A percentile compares a stretch with the other conserved stretches of the same genome.
phyloP scores from a whole-genome alignment of 176 grass and related monocot species.

The Rhynchospora pubera region DNA sequence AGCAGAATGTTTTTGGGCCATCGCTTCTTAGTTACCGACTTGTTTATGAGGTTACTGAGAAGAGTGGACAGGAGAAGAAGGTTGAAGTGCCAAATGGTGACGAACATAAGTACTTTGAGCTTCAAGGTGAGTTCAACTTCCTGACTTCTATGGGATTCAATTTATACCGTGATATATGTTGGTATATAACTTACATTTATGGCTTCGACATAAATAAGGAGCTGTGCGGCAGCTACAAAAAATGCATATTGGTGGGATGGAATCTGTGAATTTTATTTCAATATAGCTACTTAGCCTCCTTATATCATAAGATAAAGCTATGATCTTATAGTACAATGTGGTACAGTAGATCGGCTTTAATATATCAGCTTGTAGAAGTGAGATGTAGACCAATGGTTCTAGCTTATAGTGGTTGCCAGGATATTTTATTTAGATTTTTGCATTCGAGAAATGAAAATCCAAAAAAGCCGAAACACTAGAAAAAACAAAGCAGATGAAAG shows the following conservation, averaged over 20 bases:
- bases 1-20: constrained; percentile 68
- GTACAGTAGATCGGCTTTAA: neutral
- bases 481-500: too few species aligned
- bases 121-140: constrained; percentile 16
- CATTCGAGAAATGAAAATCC: neutral
- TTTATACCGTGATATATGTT: neutral
- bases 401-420: neutral
- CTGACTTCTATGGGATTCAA: neutral
- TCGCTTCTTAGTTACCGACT: constrained; percentile 80
- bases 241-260: neutral
- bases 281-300: neutral
- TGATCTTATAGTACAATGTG: neutral
- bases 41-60: constrained; percentile 39
- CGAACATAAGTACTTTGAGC: constrained; percentile 30
- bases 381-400: neutral
- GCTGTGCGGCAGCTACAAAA: too few species aligned
- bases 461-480: too few species aligned
- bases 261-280: neutral
- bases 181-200: too few species aligned
- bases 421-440: neutral
- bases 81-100: constrained; percentile 21
- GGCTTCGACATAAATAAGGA: too few species aligned
- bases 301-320: neutral
- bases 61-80: constrained; percentile 28
- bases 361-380: neutral